These are phyloP conservation scores for Psilocybe mexicana DNA, from an alignment of 1,284 basidiomycete genomes.

Conservation along the genomic window DNA sequence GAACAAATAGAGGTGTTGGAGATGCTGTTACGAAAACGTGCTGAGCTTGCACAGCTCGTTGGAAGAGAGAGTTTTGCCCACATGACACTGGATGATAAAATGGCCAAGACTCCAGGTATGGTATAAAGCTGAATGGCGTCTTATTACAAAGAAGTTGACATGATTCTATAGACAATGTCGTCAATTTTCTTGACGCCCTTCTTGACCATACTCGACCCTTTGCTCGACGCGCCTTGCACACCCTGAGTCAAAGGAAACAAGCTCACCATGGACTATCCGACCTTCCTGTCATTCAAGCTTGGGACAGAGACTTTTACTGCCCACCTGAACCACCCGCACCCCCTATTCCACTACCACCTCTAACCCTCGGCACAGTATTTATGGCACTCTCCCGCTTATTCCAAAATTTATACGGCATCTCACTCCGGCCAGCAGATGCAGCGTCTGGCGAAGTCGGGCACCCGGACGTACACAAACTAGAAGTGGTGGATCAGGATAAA, in stretches of 20 bases:
- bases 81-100: constrained; percentile 88
- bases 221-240: constrained; percentile 71
- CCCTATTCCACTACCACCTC: constrained; percentile 66
- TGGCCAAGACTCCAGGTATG: constrained; percentile 87
- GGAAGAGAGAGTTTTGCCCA: constrained; percentile 83
- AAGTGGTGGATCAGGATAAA: constrained; percentile 87
- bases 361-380: constrained; percentile 85
- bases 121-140: constrained; percentile 5
- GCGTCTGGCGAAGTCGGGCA: constrained; percentile 88
- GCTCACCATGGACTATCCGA: constrained; percentile 54
- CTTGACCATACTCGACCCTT: constrained; percentile 76
- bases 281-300: constrained; percentile 77
- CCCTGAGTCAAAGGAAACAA: constrained; percentile 76
- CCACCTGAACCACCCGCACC: constrained; percentile 74
- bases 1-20: constrained; percentile 78
- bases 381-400: constrained; percentile 87
- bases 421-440: constrained; percentile 69
- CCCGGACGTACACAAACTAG: constrained; percentile 83
- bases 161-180: constrained; percentile 70
- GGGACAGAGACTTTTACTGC: constrained; percentile 92
- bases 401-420: constrained; percentile 84
- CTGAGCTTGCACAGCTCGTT: constrained; percentile 78
- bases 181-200: constrained; percentile 78
- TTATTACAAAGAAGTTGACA: constrained; percentile 2
- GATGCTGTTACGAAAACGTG: constrained; percentile 71